Conservation (phyloP, 2,329 filamentous ascomycete species). For the Xylaria sp. region DNA sequence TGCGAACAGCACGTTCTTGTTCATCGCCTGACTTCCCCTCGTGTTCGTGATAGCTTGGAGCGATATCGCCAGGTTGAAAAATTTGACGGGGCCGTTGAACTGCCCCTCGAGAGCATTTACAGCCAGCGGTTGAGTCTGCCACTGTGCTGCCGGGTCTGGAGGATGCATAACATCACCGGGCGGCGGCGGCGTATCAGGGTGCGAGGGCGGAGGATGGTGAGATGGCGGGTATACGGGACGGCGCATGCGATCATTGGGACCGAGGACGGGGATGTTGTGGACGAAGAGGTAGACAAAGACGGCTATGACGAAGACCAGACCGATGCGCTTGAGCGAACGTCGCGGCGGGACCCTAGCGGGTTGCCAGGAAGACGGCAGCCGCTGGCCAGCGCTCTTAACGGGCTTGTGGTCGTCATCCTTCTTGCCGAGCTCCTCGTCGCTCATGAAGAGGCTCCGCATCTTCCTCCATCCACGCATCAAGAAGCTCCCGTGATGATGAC, state of each 20-base stretch:
- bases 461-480: constrained; percentile 48
- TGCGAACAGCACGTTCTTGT: constrained; percentile 81
- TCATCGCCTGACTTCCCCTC: constrained; percentile 60
- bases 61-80: constrained; percentile 70
- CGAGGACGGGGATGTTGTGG: constrained; percentile 66
- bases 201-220: constrained; percentile 28
- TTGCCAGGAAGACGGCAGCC: constrained; percentile 54
- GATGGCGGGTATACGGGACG: constrained; percentile 51
- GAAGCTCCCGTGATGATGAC: constrained; percentile 25
- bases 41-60: constrained; percentile 68
- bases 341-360: constrained; percentile 58
- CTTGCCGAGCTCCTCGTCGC: constrained; percentile 67
- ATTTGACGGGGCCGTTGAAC: constrained; percentile 77
- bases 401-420: constrained; percentile 65
- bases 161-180: constrained; percentile 16
- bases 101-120: constrained; percentile 50
- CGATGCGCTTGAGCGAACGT: constrained; percentile 64
- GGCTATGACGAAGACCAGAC: constrained; percentile 57
- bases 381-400: constrained; percentile 44
- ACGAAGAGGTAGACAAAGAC: constrained; percentile 71
- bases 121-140: constrained; percentile 11
- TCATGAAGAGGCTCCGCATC: constrained; percentile 60
- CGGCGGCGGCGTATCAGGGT: constrained; percentile 16
- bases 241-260: constrained; percentile 51
- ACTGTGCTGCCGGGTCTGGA: constrained; percentile 18